Conservation (phyloP, 1,139 yeast genomes). For the Eremothecium gossypii region DNA sequence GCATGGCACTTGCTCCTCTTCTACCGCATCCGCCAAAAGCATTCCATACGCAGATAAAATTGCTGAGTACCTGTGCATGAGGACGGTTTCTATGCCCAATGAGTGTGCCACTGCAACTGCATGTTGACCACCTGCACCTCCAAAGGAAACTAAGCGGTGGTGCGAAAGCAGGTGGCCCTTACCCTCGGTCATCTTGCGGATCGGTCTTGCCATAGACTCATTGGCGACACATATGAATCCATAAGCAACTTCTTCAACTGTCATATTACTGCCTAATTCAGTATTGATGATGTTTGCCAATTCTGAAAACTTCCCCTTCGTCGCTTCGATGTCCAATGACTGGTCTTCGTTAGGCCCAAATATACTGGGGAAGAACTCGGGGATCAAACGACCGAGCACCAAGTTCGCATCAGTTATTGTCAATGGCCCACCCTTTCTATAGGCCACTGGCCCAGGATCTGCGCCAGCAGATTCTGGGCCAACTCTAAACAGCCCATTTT, state of each 20-base stretch:
- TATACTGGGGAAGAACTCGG: slow-evolving; percentile 47
- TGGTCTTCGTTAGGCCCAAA: slow-evolving; percentile 51
- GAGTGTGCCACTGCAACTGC: slow-evolving; percentile 44
- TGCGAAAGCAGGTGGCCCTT: slow-evolving; percentile 39
- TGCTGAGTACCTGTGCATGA: slow-evolving; percentile 46
- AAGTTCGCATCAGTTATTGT: slow-evolving; percentile 54
- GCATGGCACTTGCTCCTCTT: slow-evolving; percentile 58
- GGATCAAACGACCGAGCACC: slow-evolving; percentile 43
- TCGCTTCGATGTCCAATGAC: slow-evolving; percentile 37
- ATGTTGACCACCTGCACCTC: slow-evolving; percentile 56
- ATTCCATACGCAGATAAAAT: slow-evolving; percentile 50
- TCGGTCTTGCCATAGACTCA: slow-evolving; percentile 49
- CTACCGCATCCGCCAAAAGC: slow-evolving; percentile 48
- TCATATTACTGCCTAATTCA: slow-evolving; percentile 28
- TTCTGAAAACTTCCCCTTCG: slow-evolving; percentile 33
- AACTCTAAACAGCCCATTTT: slow-evolving; percentile 46
- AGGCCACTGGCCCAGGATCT: slow-evolving; percentile 58
- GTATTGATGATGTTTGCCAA: slow-evolving; percentile 37
- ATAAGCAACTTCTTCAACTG: slow-evolving; percentile 41
- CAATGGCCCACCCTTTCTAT: slow-evolving; percentile 49
- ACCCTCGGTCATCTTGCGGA: slow-evolving; percentile 46
- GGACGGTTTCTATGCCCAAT: slow-evolving; percentile 38
- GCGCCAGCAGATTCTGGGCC: slow-evolving; percentile 56
- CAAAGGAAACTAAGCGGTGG: slow-evolving; percentile 45
- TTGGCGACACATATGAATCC: slow-evolving; percentile 48